Conservation (phyloP, 1,284 basidiomycete species). For the Irpex lacteus region DNA sequence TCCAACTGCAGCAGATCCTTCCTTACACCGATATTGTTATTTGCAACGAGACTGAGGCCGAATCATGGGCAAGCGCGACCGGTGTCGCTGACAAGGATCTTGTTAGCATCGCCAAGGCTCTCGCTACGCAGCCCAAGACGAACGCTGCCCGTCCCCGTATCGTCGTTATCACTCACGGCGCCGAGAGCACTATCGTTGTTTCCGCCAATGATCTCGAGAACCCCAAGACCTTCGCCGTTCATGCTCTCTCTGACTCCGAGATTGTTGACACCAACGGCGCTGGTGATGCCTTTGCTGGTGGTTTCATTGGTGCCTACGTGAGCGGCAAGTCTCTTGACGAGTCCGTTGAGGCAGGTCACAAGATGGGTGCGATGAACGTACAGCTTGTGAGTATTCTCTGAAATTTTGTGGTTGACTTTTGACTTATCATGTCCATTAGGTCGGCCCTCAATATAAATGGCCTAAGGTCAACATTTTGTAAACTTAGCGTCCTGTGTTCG, state of each 20-base stretch:
- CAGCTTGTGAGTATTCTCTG: conserved; percentile 58
- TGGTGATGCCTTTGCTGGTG: conserved; percentile 99
- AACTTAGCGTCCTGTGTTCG: neutral
- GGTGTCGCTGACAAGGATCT: conserved; percentile 61
- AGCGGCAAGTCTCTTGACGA: conserved; percentile 81
- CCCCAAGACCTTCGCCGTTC: conserved; percentile 61
- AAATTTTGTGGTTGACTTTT: neutral
- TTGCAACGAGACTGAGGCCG: conserved; percentile 95
- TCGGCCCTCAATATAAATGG: conserved; percentile 78
- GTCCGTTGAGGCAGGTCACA: conserved; percentile 85
- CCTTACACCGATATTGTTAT: conserved; percentile 86
- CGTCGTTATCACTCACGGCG: conserved; percentile 92
- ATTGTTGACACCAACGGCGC: conserved; percentile 99
- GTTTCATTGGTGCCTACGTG: conserved; percentile 87
- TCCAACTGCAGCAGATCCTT: conserved; percentile 77
- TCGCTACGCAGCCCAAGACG: conserved; percentile 69
- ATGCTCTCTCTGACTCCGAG: conserved; percentile 58
- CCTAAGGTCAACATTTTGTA: conserved; percentile 68
- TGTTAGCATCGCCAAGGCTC: conserved; percentile 63
- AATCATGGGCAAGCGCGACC: conserved; percentile 76
- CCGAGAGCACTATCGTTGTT: conserved; percentile 81
- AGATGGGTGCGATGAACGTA: conserved; percentile 87
- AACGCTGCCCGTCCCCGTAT: conserved; percentile 75
- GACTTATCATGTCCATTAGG: conserved; percentile 33
- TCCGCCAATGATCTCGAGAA: conserved; percentile 53